Evolutionary conservation across 371 early-diverging fungal species (phyloP).

Genomic region (Syncephalastrum contaminatum): DNA sequence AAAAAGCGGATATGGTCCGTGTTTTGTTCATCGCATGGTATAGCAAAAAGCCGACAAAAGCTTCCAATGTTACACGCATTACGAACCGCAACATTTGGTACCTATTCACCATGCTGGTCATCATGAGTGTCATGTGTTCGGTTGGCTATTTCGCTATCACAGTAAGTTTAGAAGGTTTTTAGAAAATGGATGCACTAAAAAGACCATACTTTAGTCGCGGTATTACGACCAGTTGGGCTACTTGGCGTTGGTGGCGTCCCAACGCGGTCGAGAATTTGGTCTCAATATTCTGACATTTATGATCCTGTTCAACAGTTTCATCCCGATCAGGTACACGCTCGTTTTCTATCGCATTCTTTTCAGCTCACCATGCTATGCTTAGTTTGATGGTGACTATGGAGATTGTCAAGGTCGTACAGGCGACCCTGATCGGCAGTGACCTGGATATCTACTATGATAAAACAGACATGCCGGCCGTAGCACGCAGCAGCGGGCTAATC

Average conservation of each 20-base stretch:
- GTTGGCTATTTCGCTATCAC: conserved; percentile 67
- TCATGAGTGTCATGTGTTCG: conserved; percentile 85
- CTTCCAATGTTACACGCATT: conserved; percentile 75
- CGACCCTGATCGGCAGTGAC: conserved; percentile 78
- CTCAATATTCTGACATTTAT: conserved; percentile 83
- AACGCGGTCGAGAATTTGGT: conserved; percentile 53
- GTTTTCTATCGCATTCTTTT: too few species aligned
- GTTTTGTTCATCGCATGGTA: neutral
- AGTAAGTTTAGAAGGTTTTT: conserved; percentile 18
- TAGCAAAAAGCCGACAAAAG: conserved; percentile 52
- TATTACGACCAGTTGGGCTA: conserved; percentile 40
- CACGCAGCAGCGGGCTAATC: conserved; percentile 85
- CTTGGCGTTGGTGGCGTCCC: conserved; percentile 22
- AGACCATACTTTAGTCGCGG: conserved; percentile 26
- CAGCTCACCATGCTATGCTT: neutral
- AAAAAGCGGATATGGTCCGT: too few species aligned
- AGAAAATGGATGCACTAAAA: neutral
- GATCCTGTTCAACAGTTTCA: conserved; percentile 89
- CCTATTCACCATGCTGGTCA: conserved; percentile 83
- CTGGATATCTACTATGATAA: conserved; percentile 85
- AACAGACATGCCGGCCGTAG: conserved; percentile 82
- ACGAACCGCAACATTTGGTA: conserved; percentile 93
- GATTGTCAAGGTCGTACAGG: conserved; percentile 83
- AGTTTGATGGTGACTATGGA: conserved; percentile 93
- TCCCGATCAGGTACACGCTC: conserved; percentile 70